Conservation (phyloP, 1,139 yeast species). For the Geotrichum klebahnii region DNA sequence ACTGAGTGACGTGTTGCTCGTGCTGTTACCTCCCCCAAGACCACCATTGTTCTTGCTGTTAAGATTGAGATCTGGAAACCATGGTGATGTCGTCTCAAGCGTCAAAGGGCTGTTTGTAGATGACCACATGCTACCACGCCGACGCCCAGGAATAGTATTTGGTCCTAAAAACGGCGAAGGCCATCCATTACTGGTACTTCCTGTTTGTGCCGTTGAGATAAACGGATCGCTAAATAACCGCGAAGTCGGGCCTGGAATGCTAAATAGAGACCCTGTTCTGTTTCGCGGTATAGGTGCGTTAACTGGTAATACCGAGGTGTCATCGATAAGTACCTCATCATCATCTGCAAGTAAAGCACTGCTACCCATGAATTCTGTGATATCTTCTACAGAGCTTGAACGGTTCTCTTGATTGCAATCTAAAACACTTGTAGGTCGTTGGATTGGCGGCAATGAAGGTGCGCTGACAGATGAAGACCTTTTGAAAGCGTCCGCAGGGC, state of each 20-base stretch:
- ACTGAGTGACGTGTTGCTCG: neutral
- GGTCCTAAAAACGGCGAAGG: neutral
- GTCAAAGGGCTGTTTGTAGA: constrained; percentile 2
- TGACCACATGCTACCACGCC: constrained; percentile 22
- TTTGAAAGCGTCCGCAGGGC: no score
- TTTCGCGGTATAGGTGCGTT: neutral
- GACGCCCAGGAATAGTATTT: constrained; percentile 7
- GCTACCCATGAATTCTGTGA: constrained; percentile 25
- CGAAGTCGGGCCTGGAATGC: neutral
- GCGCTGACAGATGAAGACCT: no score
- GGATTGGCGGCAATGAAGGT: constrained; percentile 19
- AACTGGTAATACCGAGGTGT: neutral
- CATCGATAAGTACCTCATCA: constrained; percentile 9
- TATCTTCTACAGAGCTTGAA: constrained; percentile 7
- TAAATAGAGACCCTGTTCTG: constrained; percentile 10
- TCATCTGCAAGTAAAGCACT: constrained; percentile 24
- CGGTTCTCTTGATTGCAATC: constrained; percentile 23
- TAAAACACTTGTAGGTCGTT: constrained; percentile 21
- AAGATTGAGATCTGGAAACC: neutral
- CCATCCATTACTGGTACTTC: no score
- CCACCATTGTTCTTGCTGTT: neutral
- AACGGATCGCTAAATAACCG: constrained; percentile 1
- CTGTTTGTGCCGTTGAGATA: constrained; percentile 2
- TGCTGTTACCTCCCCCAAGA: neutral
- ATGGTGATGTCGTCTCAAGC: neutral